Evolutionary conservation across 345 rosid species (phyloP), one percentile per base, ranked within the genome.

Genomic region (Bretschneidera sinensis): DNA sequence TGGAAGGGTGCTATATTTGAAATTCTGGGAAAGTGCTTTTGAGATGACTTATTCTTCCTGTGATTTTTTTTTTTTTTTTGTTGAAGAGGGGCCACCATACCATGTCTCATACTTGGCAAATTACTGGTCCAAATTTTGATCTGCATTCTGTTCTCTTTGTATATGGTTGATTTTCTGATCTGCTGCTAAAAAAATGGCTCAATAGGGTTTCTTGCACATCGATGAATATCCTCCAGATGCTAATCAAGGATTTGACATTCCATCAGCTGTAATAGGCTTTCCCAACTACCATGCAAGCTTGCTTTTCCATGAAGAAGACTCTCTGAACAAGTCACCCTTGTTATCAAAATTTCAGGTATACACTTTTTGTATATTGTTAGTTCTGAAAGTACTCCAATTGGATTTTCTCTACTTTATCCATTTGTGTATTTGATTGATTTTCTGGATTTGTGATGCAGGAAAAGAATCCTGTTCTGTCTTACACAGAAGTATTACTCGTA

Each of bases 201-300:
- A 55, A 59, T 71, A 90, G 95, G 97, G 99, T 16, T 94, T 91
- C 74, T 74, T 94, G 55, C 97, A 86, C 74, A 85, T 91, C 48
- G 95, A 88, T 79, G 97, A 91, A 61, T 95, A 95, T 74, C 95
- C 96, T 58, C 97, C 99, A 9, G 97, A 91, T 85, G 99, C 97
- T 67, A 91, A 91, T 74, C 97, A 91, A 80, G 96, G 99, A 68
- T 91, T 82, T 55, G 96, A 95, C 72, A 91, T 95, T 66, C 97
- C 97, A 48, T 87, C 97, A n/a, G 97, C 99, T 52, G 68, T 81
- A 34, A 75, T 91, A 71, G 85, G 84, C 73, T 95, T 85, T 65
- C 95, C 97, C 4, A 43, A 75, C 69, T 77, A 79, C 60, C 66
- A 77, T 11, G 75, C 91, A 62, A 78, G 78, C 59, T 72, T 77